These are phyloP conservation scores for Phellopilus nigrolimitatus DNA, from an alignment of 1,284 basidiomycete genomes.

Conservation along the genomic window DNA sequence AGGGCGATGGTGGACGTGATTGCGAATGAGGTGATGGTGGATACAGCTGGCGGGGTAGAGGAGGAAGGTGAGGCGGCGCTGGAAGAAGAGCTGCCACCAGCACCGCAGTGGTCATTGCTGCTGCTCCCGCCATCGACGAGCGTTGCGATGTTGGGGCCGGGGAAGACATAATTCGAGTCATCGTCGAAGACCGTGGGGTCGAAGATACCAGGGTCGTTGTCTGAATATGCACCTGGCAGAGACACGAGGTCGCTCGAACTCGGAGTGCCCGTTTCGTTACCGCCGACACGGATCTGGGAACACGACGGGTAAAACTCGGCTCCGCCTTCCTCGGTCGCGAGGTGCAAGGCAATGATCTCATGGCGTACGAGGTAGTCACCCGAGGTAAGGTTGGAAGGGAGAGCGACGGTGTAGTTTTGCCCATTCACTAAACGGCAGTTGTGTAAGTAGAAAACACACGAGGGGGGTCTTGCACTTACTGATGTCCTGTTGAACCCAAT, in stretches of 20 bases:
- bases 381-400: conserved; percentile 50
- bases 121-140: conserved; percentile 1
- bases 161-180: background rate
- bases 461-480: conserved; percentile 23
- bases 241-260: conserved; percentile 41
- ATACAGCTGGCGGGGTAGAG: background rate
- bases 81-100: background rate
- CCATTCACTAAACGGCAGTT: conserved; percentile 29
- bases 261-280: conserved; percentile 43
- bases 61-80: background rate
- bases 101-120: background rate
- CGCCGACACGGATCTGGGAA: conserved; percentile 53
- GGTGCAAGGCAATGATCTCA: conserved; percentile 69
- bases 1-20: conserved; percentile 3
- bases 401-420: conserved; percentile 38
- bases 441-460: background rate
- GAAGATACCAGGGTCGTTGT: conserved; percentile 56
- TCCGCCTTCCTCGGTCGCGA: conserved; percentile 42
- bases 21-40: conserved; percentile 10
- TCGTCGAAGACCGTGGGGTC: conserved; percentile 35
- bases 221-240: conserved; percentile 61
- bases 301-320: conserved; percentile 76
- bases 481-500: conserved; percentile 39
- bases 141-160: conserved; percentile 3
- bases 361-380: conserved; percentile 69